Conservation (phyloP, 257 asterid species). For the Solanum phureja region DNA sequence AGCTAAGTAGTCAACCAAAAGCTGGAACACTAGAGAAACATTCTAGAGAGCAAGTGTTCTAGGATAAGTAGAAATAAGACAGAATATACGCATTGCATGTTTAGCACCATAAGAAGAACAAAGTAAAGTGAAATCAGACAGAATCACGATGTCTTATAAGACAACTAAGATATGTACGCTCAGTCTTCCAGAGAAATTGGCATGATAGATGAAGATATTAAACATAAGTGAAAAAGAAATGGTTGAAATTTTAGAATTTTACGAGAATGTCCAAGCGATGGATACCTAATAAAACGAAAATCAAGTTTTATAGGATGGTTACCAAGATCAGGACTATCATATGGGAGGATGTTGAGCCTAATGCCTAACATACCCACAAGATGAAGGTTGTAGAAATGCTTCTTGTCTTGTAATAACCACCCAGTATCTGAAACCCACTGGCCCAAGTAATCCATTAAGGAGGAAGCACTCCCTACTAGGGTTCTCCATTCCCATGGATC, state of each 20-base stretch:
- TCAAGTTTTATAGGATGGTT: background rate
- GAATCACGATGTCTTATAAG: background rate
- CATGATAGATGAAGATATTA: background rate
- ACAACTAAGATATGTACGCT: background rate
- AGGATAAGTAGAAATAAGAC: background rate
- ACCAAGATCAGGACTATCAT: background rate
- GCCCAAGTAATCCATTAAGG: background rate
- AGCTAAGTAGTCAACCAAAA: background rate
- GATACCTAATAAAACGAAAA: background rate
- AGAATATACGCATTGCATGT: background rate
- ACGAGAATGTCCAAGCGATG: background rate
- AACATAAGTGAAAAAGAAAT: background rate
- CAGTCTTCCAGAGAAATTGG: background rate
- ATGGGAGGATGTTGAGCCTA: background rate
- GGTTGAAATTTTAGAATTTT: background rate
- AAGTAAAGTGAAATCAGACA: background rate
- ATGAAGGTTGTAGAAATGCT: background rate
- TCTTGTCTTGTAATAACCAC: background rate
- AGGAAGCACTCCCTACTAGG: background rate
- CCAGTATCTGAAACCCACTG: background rate
- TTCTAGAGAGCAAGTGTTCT: background rate
- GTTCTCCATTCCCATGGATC: background rate
- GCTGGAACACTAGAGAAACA: background rate
- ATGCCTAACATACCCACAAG: background rate
- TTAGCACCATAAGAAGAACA: background rate